These are phyloP conservation scores for Pulicaria dysenterica DNA, from an alignment of 129 eudicot genomes.

Conservation along the genomic window DNA sequence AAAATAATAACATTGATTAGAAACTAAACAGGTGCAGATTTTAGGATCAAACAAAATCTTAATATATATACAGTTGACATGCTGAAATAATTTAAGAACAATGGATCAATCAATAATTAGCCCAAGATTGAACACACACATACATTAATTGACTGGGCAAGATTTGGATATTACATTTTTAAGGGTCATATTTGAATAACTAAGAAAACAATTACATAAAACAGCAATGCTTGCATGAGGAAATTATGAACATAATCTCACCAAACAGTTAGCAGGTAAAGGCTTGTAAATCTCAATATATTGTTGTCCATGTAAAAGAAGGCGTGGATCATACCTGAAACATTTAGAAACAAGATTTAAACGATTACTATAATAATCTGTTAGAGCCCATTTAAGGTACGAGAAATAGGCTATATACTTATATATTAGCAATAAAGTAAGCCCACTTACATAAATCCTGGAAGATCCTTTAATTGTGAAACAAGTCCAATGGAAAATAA, in stretches of 20 bases:
- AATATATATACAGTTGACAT: too few relatives aligned
- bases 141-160: not conserved
- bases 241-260: constrained; percentile 44
- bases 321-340: constrained; percentile 88
- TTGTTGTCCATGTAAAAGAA: constrained; percentile 92
- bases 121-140: too few relatives aligned
- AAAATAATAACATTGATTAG: not conserved
- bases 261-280: constrained; percentile 68
- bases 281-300: constrained; percentile 92
- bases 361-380: constrained; percentile 2
- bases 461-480: constrained; percentile 44
- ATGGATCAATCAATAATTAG: too few relatives aligned
- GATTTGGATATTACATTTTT: not conserved
- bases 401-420: not conserved
- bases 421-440: not conserved
- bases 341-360: constrained; percentile 4
- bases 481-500: constrained; percentile 47
- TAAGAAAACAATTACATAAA: not conserved
- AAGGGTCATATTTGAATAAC: too few relatives aligned
- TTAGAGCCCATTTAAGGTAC: not conserved
- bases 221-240: constrained; percentile 1
- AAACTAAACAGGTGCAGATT: not conserved
- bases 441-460: constrained; percentile 72
- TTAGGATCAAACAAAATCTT: too few relatives aligned
- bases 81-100: too few relatives aligned